Evolutionary conservation across 2,329 filamentous ascomycete species (phyloP), one percentile per base, ranked within the genome.

Genomic region (Aschersonia sp.): DNA sequence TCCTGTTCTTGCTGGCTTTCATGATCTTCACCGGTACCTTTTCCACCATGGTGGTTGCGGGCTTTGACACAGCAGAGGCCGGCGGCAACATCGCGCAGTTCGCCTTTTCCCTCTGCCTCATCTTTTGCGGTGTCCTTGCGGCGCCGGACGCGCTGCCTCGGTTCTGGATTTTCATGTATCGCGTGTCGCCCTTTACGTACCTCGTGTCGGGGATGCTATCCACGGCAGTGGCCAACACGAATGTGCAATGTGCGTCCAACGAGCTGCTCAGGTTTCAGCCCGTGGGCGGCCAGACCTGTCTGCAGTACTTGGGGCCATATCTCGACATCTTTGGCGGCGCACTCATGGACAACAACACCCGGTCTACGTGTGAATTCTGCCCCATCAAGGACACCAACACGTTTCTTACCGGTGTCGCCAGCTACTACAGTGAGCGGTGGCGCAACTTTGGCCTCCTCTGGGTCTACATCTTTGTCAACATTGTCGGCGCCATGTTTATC

Each of bases 101-200:
- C 50, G 66, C 84, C 56, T 89, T 90, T 68, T 79, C 75, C 37
- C 70, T 90, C 47, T 79, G 74, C 51, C 70, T 89, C 47, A 76
- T 87, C 56, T 90, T 89, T 72, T 85, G 81, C 57, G 73, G 82
- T 71, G 82, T 92, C 45, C 74, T 94, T 52, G 79, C 80, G 31
- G 67, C 69, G 5, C 81, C 83, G 0, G 63, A 66, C 3, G 62
- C 66, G 2, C 73, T 90, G 35, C 84, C 85, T 0, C 68, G 76
- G 5, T 88, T 89, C 72, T 90, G 85, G 84, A 80, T 83, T 55
- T 87, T 87, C 70, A 85, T 88, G 81, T 53, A 90, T 64, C 78
- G 83, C 44, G 67, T 88, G 45, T 87, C 82, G 0, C 87, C 88
- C 0, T 85, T 95, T 56, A 89, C 84, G 0, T 95, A 94, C 60